Evolutionary conservation across 805 yeast species (phyloP).

Genomic region (Saturnispora diversa): DNA sequence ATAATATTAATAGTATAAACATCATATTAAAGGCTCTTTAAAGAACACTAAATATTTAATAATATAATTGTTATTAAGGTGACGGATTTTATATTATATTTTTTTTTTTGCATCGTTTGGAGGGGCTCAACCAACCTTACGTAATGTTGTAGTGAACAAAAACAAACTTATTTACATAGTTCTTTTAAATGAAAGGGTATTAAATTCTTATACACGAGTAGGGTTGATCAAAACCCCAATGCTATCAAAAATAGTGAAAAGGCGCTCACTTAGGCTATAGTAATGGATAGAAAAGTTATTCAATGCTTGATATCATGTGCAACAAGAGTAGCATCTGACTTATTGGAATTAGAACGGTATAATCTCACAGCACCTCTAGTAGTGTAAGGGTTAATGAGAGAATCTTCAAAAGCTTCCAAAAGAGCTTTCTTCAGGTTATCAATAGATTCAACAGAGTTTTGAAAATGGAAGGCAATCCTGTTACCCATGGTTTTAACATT

Average conservation of each 20-base stretch:
- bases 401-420: conserved; percentile 46
- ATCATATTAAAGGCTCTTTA: conserved; percentile 10
- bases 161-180: too few species aligned
- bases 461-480: conserved; percentile 77
- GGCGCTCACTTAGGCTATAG: not conserved
- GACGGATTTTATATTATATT: too few species aligned
- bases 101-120: too few species aligned
- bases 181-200: too few species aligned
- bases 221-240: too few species aligned
- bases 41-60: too few species aligned
- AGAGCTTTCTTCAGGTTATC: conserved; percentile 52
- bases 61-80: not conserved
- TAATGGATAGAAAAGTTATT: not conserved
- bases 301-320: conserved; percentile 3
- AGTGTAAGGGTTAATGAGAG: conserved; percentile 43
- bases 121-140: too few species aligned
- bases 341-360: conserved; percentile 11
- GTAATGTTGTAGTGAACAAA: too few species aligned
- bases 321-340: conserved; percentile 9
- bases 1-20: conserved; percentile 19
- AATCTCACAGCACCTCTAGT: conserved; percentile 16
- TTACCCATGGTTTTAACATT: conserved; percentile 61
- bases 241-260: too few species aligned
- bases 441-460: conserved; percentile 45
- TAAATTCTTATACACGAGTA: too few species aligned